Base-by-base conservation (phyloP, 2,329 filamentous ascomycete species). In the Trichoderma sp. region DNA sequence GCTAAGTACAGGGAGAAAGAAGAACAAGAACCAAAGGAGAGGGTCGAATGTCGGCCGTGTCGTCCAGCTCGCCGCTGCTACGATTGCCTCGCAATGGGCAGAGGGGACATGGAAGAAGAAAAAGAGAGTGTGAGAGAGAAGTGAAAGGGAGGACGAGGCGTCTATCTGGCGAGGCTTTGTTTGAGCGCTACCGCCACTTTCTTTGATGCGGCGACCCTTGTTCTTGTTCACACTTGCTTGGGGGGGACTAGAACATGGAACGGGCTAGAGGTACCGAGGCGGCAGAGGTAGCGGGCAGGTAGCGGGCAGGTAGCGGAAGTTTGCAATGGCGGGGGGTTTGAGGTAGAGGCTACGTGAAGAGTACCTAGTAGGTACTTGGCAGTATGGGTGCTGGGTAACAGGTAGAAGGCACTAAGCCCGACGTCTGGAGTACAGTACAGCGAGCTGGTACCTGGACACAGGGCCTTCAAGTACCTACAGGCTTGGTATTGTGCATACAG, bases 41-140 rank as follows among this genome's bases (percentile, higher is more conserved):
- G 68, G 69, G 57, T 53, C 68, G 65, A 60, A 68, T 76, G 72
- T 73, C 74, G 72, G 71, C 70, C 71, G 74, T 73, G 71, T 73
- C 75, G 72, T 76, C 77, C 77, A 79, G 78, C 77, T 79, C 76
- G 72, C 74, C 72, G 71, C 74, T 74, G 74, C 73, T 76, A 78
- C 71, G 74, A 78, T 75, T 78, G 78, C 78, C 77, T 79, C 77
- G 74, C 74, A 79, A 79, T 78, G 77, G 75, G 76, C 78, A 74
- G 73, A 73, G 74, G 73, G 72, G 72, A 74, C 75, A 78, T 76
- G 75, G 60, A 52, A 75, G 73, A 72, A 74, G 74, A 73, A 75
- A 74, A 72, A 74, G 74, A 73, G 72, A 65, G 48, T 27, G 61
- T 53, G 68, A 60, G 50, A 34, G 37, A 54, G 69, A 65, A 68